Base-by-base conservation (phyloP, 371 early-diverging fungal genomes). In the Chytridiales sp. region DNA sequence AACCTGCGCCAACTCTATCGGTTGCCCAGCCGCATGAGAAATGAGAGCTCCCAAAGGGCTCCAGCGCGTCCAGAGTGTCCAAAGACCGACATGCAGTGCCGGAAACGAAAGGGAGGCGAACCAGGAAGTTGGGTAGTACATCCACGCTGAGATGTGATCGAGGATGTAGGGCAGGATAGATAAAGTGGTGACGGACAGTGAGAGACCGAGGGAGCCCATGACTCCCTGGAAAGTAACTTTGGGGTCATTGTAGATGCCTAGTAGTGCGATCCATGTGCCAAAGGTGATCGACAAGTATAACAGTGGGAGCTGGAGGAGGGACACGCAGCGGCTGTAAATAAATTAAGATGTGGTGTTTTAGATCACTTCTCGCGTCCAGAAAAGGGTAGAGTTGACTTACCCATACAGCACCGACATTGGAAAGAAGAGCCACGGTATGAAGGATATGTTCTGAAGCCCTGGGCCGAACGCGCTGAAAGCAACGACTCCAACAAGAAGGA, bases 91-190 rank as follows among this genome's bases (percentile, higher is more conserved):
- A 24, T 35, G 38, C 22, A 38, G 21, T 9, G 51, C 4, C 19
- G 36, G 36, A 51, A 51, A 51, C 4, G 51, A 5, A 13, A 51
- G 36, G 22, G 51, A 51, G 31, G 51, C 51, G 36, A 51, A 51
- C 51, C 51, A 51, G 13, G 51, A 51, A 4, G 51, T 51, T 34
- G 51, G 51, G 24, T 51, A 27, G 36, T 51, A 51, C 35, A 51
- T 31, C 22, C 8, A 51, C 5, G 51, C 31, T 4, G 51, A 6
- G 8, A 51, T 35, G 36, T 38, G 51, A 31, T 51, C 51, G 17
- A 51, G 13, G 15, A 51, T 4, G 31, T 35, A 22, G 31, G 51
- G 51, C 6, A 36, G 15, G 9, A 51, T 5, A 38, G 38, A 51
- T 34, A 51, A 4, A 5, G 13, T 19, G 9, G 22, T 24, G 36